These are phyloP conservation scores for Daldinia caldariorum DNA, from an alignment of 495 filamentous ascomycete genomes.

Conservation along the genomic window DNA sequence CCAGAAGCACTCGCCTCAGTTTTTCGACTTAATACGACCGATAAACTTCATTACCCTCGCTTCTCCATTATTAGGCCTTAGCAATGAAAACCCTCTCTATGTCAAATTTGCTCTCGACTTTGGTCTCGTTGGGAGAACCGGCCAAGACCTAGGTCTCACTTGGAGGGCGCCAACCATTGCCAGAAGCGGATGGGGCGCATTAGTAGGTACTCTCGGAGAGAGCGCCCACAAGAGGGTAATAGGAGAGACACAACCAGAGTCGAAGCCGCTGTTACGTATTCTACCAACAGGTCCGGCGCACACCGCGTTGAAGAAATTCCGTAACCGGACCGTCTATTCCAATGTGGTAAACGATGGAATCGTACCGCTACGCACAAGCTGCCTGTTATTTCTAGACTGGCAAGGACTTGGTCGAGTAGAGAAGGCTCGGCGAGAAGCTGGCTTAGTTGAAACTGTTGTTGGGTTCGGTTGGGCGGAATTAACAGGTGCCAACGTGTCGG, in stretches of 20 bases:
- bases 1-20: conserved; percentile 90
- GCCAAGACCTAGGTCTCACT: conserved; percentile 91
- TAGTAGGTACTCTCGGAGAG: conserved; percentile 80
- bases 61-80: conserved; percentile 89
- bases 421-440: conserved; percentile 91
- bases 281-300: conserved; percentile 94
- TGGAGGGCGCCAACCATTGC: conserved; percentile 89
- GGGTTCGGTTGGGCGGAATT: conserved; percentile 96
- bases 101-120: conserved; percentile 97
- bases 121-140: conserved; percentile 92
- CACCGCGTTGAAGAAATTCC: conserved; percentile 82
- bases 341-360: conserved; percentile 99
- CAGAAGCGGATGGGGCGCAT: conserved; percentile 85
- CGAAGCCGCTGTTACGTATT: conserved; percentile 91
- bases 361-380: conserved; percentile 92
- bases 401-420: conserved; percentile 91
- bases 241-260: conserved; percentile 73
- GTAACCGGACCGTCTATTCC: conserved; percentile 92
- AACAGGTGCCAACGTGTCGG: conserved; percentile 73
- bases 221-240: conserved; percentile 70
- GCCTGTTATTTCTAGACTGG: conserved; percentile 97
- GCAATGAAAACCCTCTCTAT: conserved; percentile 97
- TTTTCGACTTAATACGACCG: conserved; percentile 87
- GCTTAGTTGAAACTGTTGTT: conserved; percentile 88
- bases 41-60: conserved; percentile 95